Conservation (phyloP, 768 basidiomycete genomes). For the Baorangia bicolor region DNA sequence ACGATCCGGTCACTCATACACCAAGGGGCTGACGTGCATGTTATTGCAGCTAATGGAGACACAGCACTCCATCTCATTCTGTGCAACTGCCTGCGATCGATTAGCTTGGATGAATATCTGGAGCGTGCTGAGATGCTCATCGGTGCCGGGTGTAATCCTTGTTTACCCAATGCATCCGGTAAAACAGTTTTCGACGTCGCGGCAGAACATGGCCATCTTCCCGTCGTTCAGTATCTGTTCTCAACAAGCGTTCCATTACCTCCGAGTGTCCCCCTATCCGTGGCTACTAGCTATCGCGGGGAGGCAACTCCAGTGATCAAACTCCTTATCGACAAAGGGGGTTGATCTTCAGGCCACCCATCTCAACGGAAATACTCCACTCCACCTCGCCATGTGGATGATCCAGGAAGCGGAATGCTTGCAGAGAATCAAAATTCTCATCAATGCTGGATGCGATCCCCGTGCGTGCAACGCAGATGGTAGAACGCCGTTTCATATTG, state of each 20-base stretch:
- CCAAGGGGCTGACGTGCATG: neutral
- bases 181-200: neutral
- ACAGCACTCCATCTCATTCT: neutral
- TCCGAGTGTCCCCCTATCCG: neutral
- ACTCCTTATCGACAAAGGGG: neutral
- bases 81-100: fast-evolving
- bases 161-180: neutral
- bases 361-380: neutral
- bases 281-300: neutral
- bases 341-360: neutral
- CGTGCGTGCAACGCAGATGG: neutral
- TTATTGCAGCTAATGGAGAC: neutral
- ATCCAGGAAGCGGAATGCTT: neutral
- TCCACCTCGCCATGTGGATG: neutral
- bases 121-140: neutral
- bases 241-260: neutral
- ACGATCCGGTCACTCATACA: neutral
- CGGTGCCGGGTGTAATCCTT: neutral
- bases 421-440: too few relatives aligned
- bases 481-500: neutral
- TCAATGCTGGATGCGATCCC: neutral
- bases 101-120: neutral
- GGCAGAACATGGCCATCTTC: neutral
- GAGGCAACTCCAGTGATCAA: neutral
- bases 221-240: neutral